phyloP scores from a whole-genome alignment of 2,329 filamentous ascomycete genomes.

The Pseudopyrenochaeta lycopersici region DNA sequence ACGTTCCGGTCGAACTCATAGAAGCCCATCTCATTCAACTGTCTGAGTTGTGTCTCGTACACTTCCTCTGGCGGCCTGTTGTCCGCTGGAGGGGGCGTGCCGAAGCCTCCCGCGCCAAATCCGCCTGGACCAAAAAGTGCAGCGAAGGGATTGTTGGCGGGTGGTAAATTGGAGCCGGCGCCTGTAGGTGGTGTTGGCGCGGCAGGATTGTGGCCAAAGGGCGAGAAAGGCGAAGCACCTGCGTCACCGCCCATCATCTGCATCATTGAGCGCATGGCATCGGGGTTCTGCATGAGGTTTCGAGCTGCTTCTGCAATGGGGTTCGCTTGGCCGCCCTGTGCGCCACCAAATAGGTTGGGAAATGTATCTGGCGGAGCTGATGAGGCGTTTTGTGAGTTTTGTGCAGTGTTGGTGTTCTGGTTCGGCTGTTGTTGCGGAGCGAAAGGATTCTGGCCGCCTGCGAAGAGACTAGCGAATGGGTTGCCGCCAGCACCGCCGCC shows the following conservation, averaged over 20 bases:
- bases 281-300: conserved; percentile 54
- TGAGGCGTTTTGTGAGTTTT: conserved; percentile 30
- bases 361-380: conserved; percentile 42
- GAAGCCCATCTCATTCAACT: conserved; percentile 99
- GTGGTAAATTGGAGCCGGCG: conserved; percentile 25
- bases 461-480: conserved; percentile 69
- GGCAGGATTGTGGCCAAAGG: conserved; percentile 57
- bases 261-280: conserved; percentile 51
- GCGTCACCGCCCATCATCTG: conserved; percentile 62
- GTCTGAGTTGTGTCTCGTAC: conserved; percentile 87
- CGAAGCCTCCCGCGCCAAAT: conserved; percentile 48
- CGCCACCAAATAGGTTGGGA: conserved; percentile 63
- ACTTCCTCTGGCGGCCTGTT: conserved; percentile 91
- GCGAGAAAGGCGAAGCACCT: conserved; percentile 46
- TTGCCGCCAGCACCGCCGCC: conserved; percentile 54
- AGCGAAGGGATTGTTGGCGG: conserved; percentile 50
- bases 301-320: conserved; percentile 59
- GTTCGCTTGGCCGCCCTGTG: conserved; percentile 53
- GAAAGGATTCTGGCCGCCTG: conserved; percentile 46
- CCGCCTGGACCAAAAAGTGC: conserved; percentile 57
- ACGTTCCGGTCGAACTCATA: conserved; percentile 96
- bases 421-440: conserved; percentile 36
- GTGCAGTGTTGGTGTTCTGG: conserved; percentile 22
- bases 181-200: conserved; percentile 40
- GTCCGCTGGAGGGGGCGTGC: conserved; percentile 69